Evolutionary conservation across 306 rosid genomes (phyloP).

Genomic region (Gleditsia sinensis): DNA sequence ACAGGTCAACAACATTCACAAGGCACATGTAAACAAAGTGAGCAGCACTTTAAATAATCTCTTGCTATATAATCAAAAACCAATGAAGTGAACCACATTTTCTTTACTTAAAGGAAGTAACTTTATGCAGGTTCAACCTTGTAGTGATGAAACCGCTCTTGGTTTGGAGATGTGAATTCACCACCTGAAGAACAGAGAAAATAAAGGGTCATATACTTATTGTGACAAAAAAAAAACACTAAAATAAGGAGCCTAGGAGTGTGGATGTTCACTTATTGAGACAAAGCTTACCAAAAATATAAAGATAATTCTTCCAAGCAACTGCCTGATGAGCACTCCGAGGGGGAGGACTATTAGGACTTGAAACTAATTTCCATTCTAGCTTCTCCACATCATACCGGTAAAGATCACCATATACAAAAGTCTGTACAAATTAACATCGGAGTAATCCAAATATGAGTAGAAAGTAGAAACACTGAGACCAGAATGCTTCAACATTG

Average conservation of each 20-base stretch:
- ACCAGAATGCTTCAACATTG: neutral
- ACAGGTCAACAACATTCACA: conserved; percentile 32
- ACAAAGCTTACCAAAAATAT: conserved; percentile 69
- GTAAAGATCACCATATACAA: conserved; percentile 83
- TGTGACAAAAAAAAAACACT: neutral
- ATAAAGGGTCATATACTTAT: neutral
- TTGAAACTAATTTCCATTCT: conserved; percentile 88
- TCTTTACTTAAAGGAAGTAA: conserved; percentile 23
- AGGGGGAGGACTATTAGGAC: conserved; percentile 99
- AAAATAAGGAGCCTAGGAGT: neutral
- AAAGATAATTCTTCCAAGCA: conserved; percentile 93
- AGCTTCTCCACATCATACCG: conserved; percentile 85
- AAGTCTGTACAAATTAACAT: conserved; percentile 65
- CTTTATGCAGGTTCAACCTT: conserved; percentile 54
- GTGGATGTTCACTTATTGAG: neutral
- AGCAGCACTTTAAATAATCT: neutral
- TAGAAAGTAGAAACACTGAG: neutral
- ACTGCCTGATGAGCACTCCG: conserved; percentile 98
- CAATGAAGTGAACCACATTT: conserved; percentile 12
- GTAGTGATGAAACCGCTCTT: conserved; percentile 98
- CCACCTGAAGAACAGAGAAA: conserved; percentile 63
- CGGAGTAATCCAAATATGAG: neutral
- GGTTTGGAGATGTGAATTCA: conserved; percentile 95
- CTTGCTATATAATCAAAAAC: conserved; percentile 32
- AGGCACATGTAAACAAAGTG: conserved; percentile 4